Base-by-base conservation (phyloP, 2,329 filamentous ascomycete genomes). In the Pseudocercospora vitis region DNA sequence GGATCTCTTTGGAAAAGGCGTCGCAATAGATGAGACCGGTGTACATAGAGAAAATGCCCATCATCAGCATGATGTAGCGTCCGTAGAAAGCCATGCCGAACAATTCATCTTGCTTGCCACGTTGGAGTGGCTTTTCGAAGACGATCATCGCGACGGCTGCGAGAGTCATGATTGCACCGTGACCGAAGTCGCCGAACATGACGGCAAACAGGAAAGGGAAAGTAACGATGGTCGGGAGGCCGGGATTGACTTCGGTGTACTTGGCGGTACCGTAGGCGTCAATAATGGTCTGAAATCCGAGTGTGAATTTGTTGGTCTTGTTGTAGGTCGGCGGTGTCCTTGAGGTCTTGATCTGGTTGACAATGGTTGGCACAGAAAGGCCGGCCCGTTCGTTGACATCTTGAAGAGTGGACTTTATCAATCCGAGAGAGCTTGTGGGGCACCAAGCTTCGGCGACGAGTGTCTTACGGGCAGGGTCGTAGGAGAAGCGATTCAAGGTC, bases 201-300 rank as follows among this genome's bases (percentile, higher is more conserved):
- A 99, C 94, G 46, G 94, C 94, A 70, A 99, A 99, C 58, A 99
- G 80, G 79, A 99, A 99, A n/a, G 95, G 94, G 74, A 99, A 99
- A 4, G 94, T 99, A 60, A 99, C 86, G 63, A 97, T 91, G 48
- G 95, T 94, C 31, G 92, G 92, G 18, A 99, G 81, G 58, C 91
- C 92, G 53, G 94, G 94, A 75, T 99, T 99, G 72, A 96, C 88
- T 76, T 99, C 94, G 63, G 88, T 88, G 74, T 99, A 99, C 62
- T 95, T 97, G 56, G 94, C 89, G 35, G 94, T 96, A 68, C 94
- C 95, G 69, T 99, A 99, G 23, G 95, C 94, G 67, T 99, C 92
- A 71, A 99, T 95, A 71, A 99, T 99, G 54, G 92, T 97, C 74
- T 99, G 94, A 78, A 99, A 99, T 19, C 87, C 94, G 67, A 96